phyloP scores from a whole-genome alignment of 176 grass and related monocot species.

The Microstegium vimineum region DNA sequence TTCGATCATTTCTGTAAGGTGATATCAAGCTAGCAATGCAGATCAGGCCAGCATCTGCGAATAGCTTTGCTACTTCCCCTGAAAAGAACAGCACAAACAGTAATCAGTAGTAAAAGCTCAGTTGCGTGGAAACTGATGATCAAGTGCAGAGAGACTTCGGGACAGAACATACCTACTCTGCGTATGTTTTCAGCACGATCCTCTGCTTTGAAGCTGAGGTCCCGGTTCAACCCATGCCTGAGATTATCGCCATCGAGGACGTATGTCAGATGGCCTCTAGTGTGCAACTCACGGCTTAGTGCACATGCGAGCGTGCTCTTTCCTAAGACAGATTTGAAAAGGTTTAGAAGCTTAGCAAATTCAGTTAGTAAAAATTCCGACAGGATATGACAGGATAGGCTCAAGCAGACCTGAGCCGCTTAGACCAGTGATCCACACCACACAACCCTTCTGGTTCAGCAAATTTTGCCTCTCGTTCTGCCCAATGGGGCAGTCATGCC shows the following conservation, averaged over 20 bases:
- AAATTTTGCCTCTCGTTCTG: slow-evolving; percentile 47
- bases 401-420: slow-evolving; percentile 58
- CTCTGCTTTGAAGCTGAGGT: slow-evolving; percentile 69
- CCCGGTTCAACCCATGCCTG: slow-evolving; percentile 69
- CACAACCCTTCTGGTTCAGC: slow-evolving; percentile 71
- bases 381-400: no score
- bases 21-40: slow-evolving; percentile 93
- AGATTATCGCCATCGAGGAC: slow-evolving; percentile 85
- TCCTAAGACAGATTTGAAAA: slow-evolving; percentile 20
- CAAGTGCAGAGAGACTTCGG: not conserved
- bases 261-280: slow-evolving; percentile 55
- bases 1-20: slow-evolving; percentile 64
- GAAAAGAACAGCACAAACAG: not conserved
- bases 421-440: slow-evolving; percentile 78
- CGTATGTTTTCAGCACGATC: slow-evolving; percentile 81
- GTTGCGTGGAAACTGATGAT: not conserved
- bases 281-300: slow-evolving; percentile 52
- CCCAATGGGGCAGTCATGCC: slow-evolving; percentile 72
- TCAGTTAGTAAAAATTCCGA: not conserved
- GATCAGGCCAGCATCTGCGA: slow-evolving; percentile 78
- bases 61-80: slow-evolving; percentile 90
- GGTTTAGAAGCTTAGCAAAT: not conserved
- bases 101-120: not conserved
- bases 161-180: slow-evolving; percentile 55
- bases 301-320: slow-evolving; percentile 81